Evolutionary conservation across 202 grass and related monocot genomes (phyloP).

Genomic region (Panicum hallii): DNA sequence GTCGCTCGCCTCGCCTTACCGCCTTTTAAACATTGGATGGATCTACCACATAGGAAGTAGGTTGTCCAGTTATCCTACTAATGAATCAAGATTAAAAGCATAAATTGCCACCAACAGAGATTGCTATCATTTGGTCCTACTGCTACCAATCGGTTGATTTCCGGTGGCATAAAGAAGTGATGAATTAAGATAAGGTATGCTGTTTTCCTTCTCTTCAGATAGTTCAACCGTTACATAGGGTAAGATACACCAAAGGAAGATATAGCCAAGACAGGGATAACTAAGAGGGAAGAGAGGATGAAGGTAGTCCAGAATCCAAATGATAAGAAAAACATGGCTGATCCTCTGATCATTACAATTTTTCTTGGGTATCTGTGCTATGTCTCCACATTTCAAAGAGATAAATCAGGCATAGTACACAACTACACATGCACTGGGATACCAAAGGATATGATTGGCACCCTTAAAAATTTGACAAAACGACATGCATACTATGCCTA

Average conservation of each 20-base stretch:
- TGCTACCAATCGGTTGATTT: neutral
- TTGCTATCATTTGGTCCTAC: neutral
- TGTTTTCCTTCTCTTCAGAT: conserved; percentile 14
- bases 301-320: neutral
- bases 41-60: conserved; percentile 10
- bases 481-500: conserved; percentile 21
- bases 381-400: neutral
- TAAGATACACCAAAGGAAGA: conserved; percentile 4
- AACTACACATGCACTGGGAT: neutral
- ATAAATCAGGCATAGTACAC: conserved; percentile 24
- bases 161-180: neutral
- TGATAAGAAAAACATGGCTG: neutral
- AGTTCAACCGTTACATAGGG: neutral
- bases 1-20: too few relatives aligned
- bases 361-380: conserved; percentile 26
- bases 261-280: neutral
- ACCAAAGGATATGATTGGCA: neutral
- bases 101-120: conserved; percentile 4
- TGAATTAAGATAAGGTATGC: neutral
- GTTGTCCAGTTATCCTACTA: neutral
- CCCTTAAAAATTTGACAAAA: conserved; percentile 2
- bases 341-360: neutral
- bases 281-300: conserved; percentile 7
- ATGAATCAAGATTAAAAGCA: conserved; percentile 15
- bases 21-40: too few relatives aligned